Percentiles rank a stretch among this genome's conserved stretches.
These are phyloP conservation scores for Closterium sp. DNA, from an alignment of 139 green algal genomes.

Conservation along the genomic window DNA sequence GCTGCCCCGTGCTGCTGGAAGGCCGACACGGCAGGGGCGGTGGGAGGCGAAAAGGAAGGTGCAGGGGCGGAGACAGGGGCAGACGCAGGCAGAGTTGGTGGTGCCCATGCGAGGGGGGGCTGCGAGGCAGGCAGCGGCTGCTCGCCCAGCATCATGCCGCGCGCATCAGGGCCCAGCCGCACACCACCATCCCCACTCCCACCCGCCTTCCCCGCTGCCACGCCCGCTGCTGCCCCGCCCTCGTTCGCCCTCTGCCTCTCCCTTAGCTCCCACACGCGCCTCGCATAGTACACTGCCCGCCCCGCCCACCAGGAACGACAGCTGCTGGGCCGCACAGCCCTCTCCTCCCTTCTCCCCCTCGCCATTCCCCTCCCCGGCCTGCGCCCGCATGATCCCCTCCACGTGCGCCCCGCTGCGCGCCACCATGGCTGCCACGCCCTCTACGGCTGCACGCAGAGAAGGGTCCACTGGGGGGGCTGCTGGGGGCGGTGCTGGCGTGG, in stretches of 20 bases:
- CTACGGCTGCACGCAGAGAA: neutral
- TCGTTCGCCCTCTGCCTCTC: neutral
- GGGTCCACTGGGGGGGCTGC: neutral
- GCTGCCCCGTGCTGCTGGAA: constrained; percentile 4
- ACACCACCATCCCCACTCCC: neutral
- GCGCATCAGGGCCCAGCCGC: constrained; percentile 8
- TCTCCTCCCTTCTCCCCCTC: neutral
- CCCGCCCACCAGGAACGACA: constrained; percentile 31
- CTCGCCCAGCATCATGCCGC: constrained; percentile 37
- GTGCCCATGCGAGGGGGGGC: no score
- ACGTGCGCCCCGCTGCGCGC: constrained; percentile 20
- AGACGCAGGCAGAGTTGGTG: neutral
- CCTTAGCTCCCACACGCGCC: constrained; percentile 32
- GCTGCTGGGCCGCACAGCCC: neutral
- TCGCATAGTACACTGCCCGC: constrained; percentile 25
- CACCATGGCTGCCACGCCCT: constrained; percentile 42
- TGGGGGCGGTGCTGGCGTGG: neutral
- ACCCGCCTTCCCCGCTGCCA: neutral
- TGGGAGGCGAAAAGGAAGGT: neutral
- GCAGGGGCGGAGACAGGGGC: neutral
- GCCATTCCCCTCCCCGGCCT: constrained; percentile 1
- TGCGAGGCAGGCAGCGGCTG: neutral
- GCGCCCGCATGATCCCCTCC: constrained; percentile 8
- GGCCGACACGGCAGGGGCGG: neutral
- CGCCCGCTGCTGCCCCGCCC: neutral